A percentile compares a stretch with the other conserved stretches of the same genome.
Evolutionary conservation across 2,329 filamentous ascomycete species (phyloP).

Genomic region (Colletotrichum navitas): DNA sequence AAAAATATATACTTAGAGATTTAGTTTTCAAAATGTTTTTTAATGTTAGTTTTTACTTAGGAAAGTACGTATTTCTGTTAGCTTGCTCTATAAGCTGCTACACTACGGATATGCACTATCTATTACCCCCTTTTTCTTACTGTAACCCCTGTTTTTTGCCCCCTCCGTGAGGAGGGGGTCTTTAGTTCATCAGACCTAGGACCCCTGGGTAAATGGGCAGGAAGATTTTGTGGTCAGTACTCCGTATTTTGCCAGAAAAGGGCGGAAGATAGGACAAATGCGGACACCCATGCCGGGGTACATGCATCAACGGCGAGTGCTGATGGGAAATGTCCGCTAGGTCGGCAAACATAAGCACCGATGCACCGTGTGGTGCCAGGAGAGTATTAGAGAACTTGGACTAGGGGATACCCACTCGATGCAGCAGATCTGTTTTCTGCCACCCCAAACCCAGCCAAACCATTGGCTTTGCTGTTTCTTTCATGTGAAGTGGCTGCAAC

Average conservation of each 20-base stretch:
- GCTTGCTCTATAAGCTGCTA: too few relatives aligned
- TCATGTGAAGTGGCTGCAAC: constrained; percentile 9
- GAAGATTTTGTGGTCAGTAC: too few relatives aligned
- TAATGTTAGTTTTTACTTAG: too few relatives aligned
- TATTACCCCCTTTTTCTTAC: too few relatives aligned
- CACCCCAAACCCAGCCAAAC: constrained; percentile 7
- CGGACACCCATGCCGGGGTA: neutral
- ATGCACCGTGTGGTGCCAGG: constrained; percentile 13
- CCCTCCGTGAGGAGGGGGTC: too few relatives aligned
- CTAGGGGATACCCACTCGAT: neutral
- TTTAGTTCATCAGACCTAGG: too few relatives aligned
- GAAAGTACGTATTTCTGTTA: too few relatives aligned
- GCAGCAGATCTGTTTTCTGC: constrained; percentile 18
- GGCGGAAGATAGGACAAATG: neutral
- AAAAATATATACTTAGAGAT: too few relatives aligned
- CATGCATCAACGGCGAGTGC: neutral
- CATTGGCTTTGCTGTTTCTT: constrained; percentile 3
- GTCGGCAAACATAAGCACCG: constrained; percentile 34
- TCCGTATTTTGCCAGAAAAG: neutral
- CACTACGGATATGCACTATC: too few relatives aligned
- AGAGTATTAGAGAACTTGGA: neutral
- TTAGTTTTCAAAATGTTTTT: too few relatives aligned
- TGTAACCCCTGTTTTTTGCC: too few relatives aligned
- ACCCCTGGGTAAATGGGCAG: too few relatives aligned
- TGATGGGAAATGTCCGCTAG: neutral